phyloP scores from a whole-genome alignment of 768 basidiomycete species.

The Rhodotorula sphaerocarpa region DNA sequence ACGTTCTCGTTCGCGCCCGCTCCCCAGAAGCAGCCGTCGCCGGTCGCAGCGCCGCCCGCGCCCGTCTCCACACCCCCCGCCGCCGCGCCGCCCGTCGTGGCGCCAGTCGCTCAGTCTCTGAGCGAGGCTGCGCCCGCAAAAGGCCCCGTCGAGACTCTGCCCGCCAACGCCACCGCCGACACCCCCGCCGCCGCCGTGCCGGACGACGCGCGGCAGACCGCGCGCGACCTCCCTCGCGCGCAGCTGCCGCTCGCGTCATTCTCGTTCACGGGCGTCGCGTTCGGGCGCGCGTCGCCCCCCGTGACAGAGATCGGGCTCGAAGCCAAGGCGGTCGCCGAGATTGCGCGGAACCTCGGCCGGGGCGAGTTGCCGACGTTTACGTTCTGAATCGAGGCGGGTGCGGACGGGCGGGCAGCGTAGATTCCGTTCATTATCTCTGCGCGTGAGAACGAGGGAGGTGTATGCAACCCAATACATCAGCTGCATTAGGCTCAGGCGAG shows the following conservation, averaged over 20 bases:
- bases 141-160: not conserved
- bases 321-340: conserved; percentile 7
- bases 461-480: no score
- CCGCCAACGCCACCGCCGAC: not conserved
- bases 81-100: not conserved
- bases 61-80: not conserved
- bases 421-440: no score
- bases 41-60: not conserved
- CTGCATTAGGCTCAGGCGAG: no score
- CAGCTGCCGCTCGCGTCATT: conserved; percentile 10
- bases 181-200: not conserved
- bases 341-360: conserved; percentile 7
- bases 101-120: not conserved
- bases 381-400: no score
- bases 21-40: not conserved
- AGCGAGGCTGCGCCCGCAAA: not conserved
- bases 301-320: not conserved
- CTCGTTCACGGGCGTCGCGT: not conserved
- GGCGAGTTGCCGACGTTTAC: conserved; percentile 17
- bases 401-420: no score
- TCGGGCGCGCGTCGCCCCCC: no score
- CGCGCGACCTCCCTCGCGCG: not conserved
- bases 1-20: not conserved
- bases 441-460: no score
- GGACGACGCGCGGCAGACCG: not conserved